Base-by-base conservation (phyloP, 768 basidiomycete species). In the Leccinum incarnatum region DNA sequence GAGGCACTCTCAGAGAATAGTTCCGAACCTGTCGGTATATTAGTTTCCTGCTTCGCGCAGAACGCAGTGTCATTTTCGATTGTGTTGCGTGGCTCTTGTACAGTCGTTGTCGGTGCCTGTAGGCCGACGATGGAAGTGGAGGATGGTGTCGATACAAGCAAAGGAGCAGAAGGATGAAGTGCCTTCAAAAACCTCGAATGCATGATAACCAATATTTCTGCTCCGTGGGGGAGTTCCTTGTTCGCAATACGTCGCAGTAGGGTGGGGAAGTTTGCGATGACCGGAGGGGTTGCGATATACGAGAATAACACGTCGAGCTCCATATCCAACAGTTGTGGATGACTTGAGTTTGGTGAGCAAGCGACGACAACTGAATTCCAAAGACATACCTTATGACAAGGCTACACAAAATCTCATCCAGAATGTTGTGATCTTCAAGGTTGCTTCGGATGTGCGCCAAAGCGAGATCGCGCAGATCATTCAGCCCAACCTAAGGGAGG, bases 231-330 rank as follows among this genome's bases (percentile, higher is more conserved):
- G 11, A 50, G 27, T 11, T 50, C 48, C 17, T 29, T 29, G 25
- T 50, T 27, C 14, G n/a, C 21, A 7, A 50, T 50, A 21, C 27
- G 48, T 9, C 48, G 23, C 6, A 50, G 10, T 4, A 50, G 7
- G 4, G 14, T 29, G 9, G 48, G 48, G 27, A 50, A 50, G 2
- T 50, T 50, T 9, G 23, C 23, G 8, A 50, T 29, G 14, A 50
- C 23, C 2, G 17, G 48, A 30, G 48, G 21, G 48, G 48, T 17
- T 27, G 48, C 27, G 2, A 27, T 61, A 42, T 58, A 34, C 0
- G 58, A 4, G 50, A 65, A 62, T 12, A 73, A 42, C 10, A 67
- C 14, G 15, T 71, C 63, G 4, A 71, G 63, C 10, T 73, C 62
- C 62, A 69, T 62, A 36, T 67, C 57, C 10, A 73, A 40, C 0